Base-by-base conservation (phyloP, 2,329 filamentous ascomycete species). In the Penicillium sp. region DNA sequence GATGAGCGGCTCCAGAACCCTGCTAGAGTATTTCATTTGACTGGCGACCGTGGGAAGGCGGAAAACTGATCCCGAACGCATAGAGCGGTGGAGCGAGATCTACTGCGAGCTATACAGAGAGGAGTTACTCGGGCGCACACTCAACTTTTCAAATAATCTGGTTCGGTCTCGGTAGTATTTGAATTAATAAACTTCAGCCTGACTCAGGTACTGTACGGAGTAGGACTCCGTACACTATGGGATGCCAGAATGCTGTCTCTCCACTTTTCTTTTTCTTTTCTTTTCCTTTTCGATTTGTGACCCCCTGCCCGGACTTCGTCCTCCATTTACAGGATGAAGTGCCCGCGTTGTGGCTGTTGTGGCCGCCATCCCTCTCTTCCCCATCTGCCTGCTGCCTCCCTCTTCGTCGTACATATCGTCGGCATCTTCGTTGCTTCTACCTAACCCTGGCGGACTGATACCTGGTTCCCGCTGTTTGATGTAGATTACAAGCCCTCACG, bases 161-260 rank as follows among this genome's bases (percentile, higher is more conserved):
- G 59, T 38, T 62, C 45, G 46, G 64, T 10, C 13, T 22, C n/a
- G 35, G 61, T 61, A 51, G 61, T 61, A 61, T 61, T 65, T 66
- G 64, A 61, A 61, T 66, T 59, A 56, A 65, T 65, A 64, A 58
- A 58, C 57, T 67, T 66, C 61, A 62, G 62, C 64, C 57, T 65
- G 65, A 66, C 63, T 68, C 67, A 68, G 67, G 66, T 62, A 67
- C 56, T 26, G 43, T 46, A 14, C 43, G 6, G 43, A 33, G 30
- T 33, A 33, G 30, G 28, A 48, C 16, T 43, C 40, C 40, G 10
- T 48, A 28, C 26, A 57, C 60, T 52, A 30, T 58, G 55, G 55
- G 59, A 62, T 65, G 59, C 60, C 55, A 62, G 58, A 55, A 60
- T 52, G 57, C 57, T 59, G 40, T 19, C 57, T 63, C 60, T 56